Conservation (phyloP, 2,329 filamentous ascomycete genomes). For the Diaporthe citriasiana region DNA sequence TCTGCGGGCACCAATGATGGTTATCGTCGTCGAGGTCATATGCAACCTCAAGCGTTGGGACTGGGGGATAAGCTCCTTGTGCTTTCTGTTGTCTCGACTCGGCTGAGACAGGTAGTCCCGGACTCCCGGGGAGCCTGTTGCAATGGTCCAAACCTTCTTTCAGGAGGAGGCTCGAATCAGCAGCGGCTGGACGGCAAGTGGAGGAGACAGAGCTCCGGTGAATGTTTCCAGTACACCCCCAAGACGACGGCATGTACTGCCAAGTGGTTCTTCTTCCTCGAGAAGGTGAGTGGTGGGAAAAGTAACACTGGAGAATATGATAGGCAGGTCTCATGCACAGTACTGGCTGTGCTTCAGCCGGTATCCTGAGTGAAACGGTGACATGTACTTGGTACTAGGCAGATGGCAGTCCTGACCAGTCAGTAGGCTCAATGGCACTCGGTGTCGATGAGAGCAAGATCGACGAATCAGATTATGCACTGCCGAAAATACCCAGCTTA, state of each 20-base stretch:
- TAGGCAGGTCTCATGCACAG: neutral
- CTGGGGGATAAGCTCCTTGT: constrained; percentile 8
- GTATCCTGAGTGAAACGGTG: neutral
- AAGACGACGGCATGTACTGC: neutral
- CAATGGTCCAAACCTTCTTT: constrained; percentile 28
- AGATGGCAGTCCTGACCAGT: neutral
- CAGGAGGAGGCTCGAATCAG: neutral
- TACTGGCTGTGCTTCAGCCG: neutral
- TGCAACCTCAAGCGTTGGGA: constrained; percentile 31
- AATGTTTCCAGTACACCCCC: constrained; percentile 5
- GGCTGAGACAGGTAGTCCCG: constrained; percentile 29
- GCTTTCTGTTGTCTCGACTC: constrained; percentile 19
- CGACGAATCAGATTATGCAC: constrained; percentile 38
- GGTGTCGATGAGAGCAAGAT: constrained; percentile 16
- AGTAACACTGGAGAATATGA: neutral
- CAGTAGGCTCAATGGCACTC: neutral
- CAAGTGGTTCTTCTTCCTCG: neutral
- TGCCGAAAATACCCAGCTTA: neutral
- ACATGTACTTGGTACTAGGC: constrained; percentile 4
- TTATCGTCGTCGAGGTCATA: constrained; percentile 35
- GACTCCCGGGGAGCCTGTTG: constrained; percentile 10
- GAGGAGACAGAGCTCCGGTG: neutral
- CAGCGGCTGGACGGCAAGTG: neutral
- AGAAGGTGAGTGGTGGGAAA: neutral
- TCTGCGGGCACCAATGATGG: constrained; percentile 44